Evolutionary conservation across 805 yeast genomes (phyloP), one percentile per base, ranked within the genome.

Genomic region (Jamesozyma piceae): DNA sequence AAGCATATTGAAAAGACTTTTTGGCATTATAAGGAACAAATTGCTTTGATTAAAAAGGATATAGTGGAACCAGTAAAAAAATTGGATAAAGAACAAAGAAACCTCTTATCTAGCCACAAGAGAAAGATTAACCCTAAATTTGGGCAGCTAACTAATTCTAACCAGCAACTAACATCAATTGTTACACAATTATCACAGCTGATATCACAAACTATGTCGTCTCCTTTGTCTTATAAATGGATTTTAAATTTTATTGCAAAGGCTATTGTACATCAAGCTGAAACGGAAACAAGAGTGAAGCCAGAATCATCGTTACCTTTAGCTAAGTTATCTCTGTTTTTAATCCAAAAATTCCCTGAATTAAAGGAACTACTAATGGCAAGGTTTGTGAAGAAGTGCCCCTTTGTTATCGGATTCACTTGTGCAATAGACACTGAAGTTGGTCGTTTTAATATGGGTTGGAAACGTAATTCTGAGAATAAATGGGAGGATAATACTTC

Each of bases 381-480:
- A 0, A 73, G 97, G 49, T 75, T 89, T 56, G 84, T 87, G 28
- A 90, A 90, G 61, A 87, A 88, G 54, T 92, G 97, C 57, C 97
- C 97, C 1, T 74, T 74, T 46, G 74, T 89, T 17, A 78, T 92
- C 37, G 98, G 98, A 0, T 90, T 72, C 59, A 71, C 83, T 1
- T 81, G 94, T 54, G 44, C 73, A 2, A 75, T 83, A 24, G 86
- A 81, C 42, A 82, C 95, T 0, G 95, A 80, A 49, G 82, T 80
- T 50, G 97, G 95, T 3, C 69, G 95, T 43, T 44, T 62, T 14
- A 69, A 80, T 39, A 88, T 90, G 97, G 98, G 96, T 2, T 90
- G 92, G 87, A 80, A 78, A 50, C 66, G 83, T 36, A 67, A 58
- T 30, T 49, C 51, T 10, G 66, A 62, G 13, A 52, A 53, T n/a